Base-by-base conservation (phyloP, 208 protist species). In the Trypanosoma platydactyli region DNA sequence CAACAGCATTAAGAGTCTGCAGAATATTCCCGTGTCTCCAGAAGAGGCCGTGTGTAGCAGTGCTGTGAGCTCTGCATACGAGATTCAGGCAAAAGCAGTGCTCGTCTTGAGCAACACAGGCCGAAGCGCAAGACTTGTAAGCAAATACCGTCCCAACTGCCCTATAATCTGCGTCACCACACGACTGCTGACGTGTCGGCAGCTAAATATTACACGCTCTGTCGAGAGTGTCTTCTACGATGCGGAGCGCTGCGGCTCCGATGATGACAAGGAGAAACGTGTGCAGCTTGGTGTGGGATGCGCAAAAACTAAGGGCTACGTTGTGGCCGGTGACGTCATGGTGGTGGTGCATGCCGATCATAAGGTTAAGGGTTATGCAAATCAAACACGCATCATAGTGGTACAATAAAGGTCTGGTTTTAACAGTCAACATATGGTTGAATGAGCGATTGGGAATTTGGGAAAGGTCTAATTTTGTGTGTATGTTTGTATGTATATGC, bases 141-240 rank as follows among this genome's bases (percentile, higher is more conserved):
- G 96, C 58, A 99, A 99, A 85, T 99, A 99, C 76, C 86, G 97
- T 30, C 98, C 98, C 24, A 76, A 81, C 57, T 97, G 91, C 71
- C 97, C 96, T 38, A 92, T 99, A 40, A 71, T 99, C 44, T 94
- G 86, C 38, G 91, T 98, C 24, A 98, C 96, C 35, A 91, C 84
- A 46, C 87, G 85, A 25, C 70, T 88, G 65, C 64, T 78, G 53
- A 94, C 88, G 25, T 92, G 93, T 59, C 89, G 94, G 27, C 92
- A 97, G 76, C 72, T 95, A 38, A 88, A 85, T 58, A 73, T 95
- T 56, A 90, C 81, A 20, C 81, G 88, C 22, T 82, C 80, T 53
- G 82, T 97, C 24, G 84, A 89, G 50, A 83, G 80, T 72, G 76
- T 91, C 22, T 92, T 90, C 69, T 93, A 83, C 62, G 88, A 92